These are phyloP conservation scores for Nannochloropsis granulata DNA, from an alignment of 108 stramenopile species.

Conservation along the genomic window DNA sequence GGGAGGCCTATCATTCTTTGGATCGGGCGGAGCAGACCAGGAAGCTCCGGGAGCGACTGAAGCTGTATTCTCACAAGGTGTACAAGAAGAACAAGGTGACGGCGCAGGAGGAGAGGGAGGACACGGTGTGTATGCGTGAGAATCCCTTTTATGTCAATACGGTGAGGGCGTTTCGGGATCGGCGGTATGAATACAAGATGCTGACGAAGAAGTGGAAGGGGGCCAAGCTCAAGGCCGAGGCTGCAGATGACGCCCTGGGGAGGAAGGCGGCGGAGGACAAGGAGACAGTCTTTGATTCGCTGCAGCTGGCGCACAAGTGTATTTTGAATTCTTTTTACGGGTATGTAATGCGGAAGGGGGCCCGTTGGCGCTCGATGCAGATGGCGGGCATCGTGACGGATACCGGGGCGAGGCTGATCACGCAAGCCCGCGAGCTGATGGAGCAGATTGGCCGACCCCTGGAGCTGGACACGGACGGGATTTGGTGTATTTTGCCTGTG, in stretches of 20 bases:
- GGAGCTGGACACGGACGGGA: constrained; percentile 98
- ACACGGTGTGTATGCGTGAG: constrained; percentile 96
- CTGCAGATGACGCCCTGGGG: constrained; percentile 55
- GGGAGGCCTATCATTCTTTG: neutral
- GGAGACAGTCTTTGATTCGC: constrained; percentile 81
- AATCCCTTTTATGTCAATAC: constrained; percentile 98
- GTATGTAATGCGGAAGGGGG: constrained; percentile 99
- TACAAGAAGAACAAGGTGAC: constrained; percentile 93
- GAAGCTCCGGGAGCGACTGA: constrained; percentile 58
- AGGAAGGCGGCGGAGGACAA: constrained; percentile 80
- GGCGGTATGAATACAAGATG: constrained; percentile 93
- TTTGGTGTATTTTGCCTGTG: constrained; percentile 97
- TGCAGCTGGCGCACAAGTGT: constrained; percentile 99
- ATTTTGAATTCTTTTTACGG: constrained; percentile 93
- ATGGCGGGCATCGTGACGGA: constrained; percentile 99
- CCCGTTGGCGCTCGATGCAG: constrained; percentile 98
- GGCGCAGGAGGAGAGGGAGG: constrained; percentile 66
- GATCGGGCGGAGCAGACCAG: constrained; percentile 52
- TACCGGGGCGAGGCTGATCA: constrained; percentile 93
- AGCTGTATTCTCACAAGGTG: constrained; percentile 79
- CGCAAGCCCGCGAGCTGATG: constrained; percentile 78
- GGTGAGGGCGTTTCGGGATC: constrained; percentile 91
- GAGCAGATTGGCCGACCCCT: constrained; percentile 95
- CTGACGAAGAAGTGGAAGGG: constrained; percentile 89
- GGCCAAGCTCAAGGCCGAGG: constrained; percentile 49